Evolutionary conservation across 257 asterid genomes (phyloP).

Genomic region (Plantago elongata): DNA sequence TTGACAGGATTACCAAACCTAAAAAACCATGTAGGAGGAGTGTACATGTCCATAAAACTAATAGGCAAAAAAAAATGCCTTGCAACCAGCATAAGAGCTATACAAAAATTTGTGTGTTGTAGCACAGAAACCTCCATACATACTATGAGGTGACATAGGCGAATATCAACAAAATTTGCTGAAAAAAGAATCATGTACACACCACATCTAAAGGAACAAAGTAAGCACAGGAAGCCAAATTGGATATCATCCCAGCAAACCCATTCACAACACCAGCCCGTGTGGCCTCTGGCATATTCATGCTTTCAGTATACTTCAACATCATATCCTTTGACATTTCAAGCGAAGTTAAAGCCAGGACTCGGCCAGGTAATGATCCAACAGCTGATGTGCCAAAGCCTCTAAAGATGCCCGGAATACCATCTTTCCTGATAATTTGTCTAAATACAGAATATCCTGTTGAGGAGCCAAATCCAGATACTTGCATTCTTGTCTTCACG

Average conservation of each 20-base stretch:
- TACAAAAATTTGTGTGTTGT: not conserved
- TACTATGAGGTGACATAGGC: conserved; percentile 6
- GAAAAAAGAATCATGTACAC: conserved; percentile 29
- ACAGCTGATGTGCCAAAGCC: conserved; percentile 90
- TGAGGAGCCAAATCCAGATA: conserved; percentile 59
- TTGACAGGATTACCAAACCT: conserved; percentile 1
- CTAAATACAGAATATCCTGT: conserved; percentile 63
- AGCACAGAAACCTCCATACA: not conserved
- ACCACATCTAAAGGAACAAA: conserved; percentile 95
- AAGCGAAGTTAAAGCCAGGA: conserved; percentile 79
- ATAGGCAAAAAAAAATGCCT: not conserved
- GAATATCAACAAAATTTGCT: conserved; percentile 19
- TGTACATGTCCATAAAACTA: conserved; percentile 2
- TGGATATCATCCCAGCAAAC: conserved; percentile 89
- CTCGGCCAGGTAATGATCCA: conserved; percentile 95
- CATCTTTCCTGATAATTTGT: conserved; percentile 50
- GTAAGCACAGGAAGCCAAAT: conserved; percentile 70
- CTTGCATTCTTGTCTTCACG: conserved; percentile 95
- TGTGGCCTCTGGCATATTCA: conserved; percentile 75
- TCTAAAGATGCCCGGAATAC: conserved; percentile 69
- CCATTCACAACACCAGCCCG: conserved; percentile 70
- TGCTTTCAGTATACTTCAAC: conserved; percentile 50
- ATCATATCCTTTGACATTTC: conserved; percentile 76
- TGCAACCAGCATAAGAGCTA: not conserved
- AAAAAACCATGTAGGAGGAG: not conserved